Percentiles rank a stretch among this genome's conserved stretches.
Evolutionary conservation across 2,329 filamentous ascomycete genomes (phyloP).

Genomic region (Paecilomyces formosus): DNA sequence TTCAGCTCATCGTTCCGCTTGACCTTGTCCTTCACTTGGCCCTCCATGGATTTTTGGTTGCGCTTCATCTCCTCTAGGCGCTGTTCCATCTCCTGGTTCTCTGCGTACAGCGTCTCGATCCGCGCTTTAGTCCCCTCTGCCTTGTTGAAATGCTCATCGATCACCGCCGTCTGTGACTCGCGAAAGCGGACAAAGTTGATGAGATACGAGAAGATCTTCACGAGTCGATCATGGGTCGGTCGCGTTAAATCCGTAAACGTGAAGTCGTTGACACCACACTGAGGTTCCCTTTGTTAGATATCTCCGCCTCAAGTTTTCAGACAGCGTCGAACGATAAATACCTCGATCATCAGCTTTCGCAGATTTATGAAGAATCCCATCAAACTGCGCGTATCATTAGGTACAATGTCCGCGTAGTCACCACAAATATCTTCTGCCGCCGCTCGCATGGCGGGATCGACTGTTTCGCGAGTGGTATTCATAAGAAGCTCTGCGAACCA

Average conservation of each 20-base stretch:
- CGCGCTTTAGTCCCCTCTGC: conserved; percentile 76
- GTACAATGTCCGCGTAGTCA: conserved; percentile 75
- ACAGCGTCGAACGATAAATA: conserved; percentile 18
- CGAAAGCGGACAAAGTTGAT: conserved; percentile 99
- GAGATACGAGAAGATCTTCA: conserved; percentile 93
- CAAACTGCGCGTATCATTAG: conserved; percentile 80
- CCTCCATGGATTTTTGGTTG: conserved; percentile 73
- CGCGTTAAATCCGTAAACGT: conserved; percentile 86
- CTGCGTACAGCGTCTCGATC: conserved; percentile 76
- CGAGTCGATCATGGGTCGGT: conserved; percentile 80
- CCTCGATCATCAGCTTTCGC: conserved; percentile 66
- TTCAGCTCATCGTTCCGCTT: conserved; percentile 82
- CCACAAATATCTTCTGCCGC: conserved; percentile 82
- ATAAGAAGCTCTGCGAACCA: conserved; percentile 93
- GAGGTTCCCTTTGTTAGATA: background rate
- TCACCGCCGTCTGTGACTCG: conserved; percentile 80
- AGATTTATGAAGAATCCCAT: conserved; percentile 93
- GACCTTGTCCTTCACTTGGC: conserved; percentile 74
- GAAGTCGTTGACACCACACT: conserved; percentile 91
- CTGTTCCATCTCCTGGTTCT: conserved; percentile 81
- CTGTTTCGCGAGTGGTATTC: conserved; percentile 85
- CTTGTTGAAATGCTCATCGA: conserved; percentile 91
- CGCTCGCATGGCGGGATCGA: conserved; percentile 91
- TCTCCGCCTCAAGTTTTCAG: background rate
- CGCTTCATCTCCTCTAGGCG: conserved; percentile 73